phyloP scores from a whole-genome alignment of 306 rosid species.

The Sicyos edulis region DNA sequence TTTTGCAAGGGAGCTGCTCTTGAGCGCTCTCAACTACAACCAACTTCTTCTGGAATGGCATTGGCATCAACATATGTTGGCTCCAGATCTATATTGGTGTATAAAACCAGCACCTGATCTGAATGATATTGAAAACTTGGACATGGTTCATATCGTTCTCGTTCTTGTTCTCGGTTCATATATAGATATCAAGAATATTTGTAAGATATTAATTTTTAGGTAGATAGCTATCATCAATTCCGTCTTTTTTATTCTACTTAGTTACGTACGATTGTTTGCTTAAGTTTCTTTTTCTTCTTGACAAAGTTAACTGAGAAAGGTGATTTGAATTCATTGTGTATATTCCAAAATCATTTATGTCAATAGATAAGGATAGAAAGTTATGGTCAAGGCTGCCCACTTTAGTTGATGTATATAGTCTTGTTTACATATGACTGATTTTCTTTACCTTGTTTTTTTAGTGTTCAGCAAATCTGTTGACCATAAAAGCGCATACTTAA shows the following conservation, averaged over 20 bases:
- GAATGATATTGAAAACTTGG: neutral
- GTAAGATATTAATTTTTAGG: no score
- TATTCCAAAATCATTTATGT: neutral
- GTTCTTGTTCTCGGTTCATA: no score
- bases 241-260: no score
- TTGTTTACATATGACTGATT: no score
- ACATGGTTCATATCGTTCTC: no score
- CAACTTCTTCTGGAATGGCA: constrained; percentile 60
- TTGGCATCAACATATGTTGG: constrained; percentile 59
- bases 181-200: no score
- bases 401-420: neutral
- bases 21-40: constrained; percentile 51
- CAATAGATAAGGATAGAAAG: neutral
- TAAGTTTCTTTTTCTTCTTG: neutral
- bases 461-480: no score
- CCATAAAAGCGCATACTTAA: no score
- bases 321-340: neutral
- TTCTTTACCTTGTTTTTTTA: no score
- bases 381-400: neutral
- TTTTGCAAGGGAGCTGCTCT: constrained; percentile 48
- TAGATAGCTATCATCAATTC: no score
- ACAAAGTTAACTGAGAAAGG: neutral
- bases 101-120: constrained; percentile 33
- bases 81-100: constrained; percentile 51
- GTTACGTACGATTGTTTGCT: neutral